Evolutionary conservation across 2,329 filamentous ascomycete genomes (phyloP).

Genomic region (Ophiostoma triangulosporum): DNA sequence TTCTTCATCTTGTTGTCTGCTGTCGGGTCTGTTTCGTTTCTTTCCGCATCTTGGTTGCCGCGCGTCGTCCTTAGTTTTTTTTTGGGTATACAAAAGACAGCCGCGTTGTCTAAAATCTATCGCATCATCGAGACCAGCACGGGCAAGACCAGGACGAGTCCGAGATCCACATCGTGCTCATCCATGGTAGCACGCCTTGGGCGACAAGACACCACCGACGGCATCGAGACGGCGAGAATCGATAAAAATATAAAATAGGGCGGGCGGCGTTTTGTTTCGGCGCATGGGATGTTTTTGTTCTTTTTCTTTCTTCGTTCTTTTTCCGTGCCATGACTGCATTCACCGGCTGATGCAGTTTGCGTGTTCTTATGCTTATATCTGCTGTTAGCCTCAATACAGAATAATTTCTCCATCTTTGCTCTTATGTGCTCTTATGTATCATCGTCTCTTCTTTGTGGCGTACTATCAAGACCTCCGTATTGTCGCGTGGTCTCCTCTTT

Average conservation of each 20-base stretch:
- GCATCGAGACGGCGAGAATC: background rate
- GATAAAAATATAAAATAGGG: background rate
- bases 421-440: too few species aligned
- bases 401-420: background rate
- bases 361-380: background rate
- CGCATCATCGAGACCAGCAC: too few species aligned
- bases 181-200: too few species aligned
- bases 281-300: background rate
- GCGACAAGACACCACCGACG: too few species aligned
- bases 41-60: background rate
- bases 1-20: background rate
- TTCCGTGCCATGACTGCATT: background rate
- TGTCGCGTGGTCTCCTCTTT: background rate
- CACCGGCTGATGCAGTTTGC: slow-evolving; percentile 11
- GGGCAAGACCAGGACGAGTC: background rate
- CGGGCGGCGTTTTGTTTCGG: background rate
- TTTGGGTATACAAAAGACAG: background rate
- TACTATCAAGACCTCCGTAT: too few species aligned
- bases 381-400: too few species aligned
- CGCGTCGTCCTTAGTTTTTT: background rate
- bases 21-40: background rate
- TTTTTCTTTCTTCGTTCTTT: background rate
- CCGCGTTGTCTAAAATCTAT: background rate
- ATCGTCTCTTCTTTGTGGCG: too few species aligned
- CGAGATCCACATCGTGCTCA: background rate